Evolutionary conservation across 345 rosid species (phyloP).

Genomic region (Brassica rapa): DNA sequence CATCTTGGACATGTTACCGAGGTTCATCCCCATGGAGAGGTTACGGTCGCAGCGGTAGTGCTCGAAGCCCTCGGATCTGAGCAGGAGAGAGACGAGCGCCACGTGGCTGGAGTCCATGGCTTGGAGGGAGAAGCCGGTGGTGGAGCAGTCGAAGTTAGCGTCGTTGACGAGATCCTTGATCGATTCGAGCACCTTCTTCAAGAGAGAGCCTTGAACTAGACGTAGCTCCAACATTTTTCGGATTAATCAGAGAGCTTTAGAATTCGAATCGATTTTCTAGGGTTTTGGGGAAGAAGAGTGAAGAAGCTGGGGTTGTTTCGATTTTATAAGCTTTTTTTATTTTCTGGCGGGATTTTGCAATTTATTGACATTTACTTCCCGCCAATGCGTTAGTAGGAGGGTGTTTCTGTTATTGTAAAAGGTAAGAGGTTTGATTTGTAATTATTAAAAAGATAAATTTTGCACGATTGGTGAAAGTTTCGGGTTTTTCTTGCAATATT

Average conservation of each 20-base stretch:
- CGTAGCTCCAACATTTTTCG: constrained; percentile 82
- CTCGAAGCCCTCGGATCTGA: constrained; percentile 94
- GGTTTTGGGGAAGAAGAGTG: constrained; percentile 1
- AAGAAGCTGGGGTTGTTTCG: neutral
- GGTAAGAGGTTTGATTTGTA: neutral
- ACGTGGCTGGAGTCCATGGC: constrained; percentile 99
- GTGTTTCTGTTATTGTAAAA: neutral
- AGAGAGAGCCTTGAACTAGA: constrained; percentile 86
- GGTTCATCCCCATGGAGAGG: constrained; percentile 95
- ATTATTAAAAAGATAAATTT: neutral
- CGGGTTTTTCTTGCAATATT: constrained; percentile 7
- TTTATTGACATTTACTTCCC: constrained; percentile 6
- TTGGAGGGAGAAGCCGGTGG: constrained; percentile 94
- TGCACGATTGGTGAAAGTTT: neutral
- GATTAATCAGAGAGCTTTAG: neutral
- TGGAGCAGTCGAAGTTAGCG: constrained; percentile 96
- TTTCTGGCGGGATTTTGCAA: constrained; percentile 28
- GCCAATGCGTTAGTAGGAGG: constrained; percentile 11
- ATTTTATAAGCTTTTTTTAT: constrained; percentile 13
- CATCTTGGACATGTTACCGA: constrained; percentile 91
- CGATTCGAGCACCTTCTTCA: constrained; percentile 95
- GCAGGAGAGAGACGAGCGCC: constrained; percentile 85
- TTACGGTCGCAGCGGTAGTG: constrained; percentile 96
- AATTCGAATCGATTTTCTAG: constrained; percentile 3
- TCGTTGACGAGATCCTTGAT: constrained; percentile 93